Evolutionary conservation across 192 early-diverging fungal genomes (phyloP).

Genomic region (Backusella luteola): DNA sequence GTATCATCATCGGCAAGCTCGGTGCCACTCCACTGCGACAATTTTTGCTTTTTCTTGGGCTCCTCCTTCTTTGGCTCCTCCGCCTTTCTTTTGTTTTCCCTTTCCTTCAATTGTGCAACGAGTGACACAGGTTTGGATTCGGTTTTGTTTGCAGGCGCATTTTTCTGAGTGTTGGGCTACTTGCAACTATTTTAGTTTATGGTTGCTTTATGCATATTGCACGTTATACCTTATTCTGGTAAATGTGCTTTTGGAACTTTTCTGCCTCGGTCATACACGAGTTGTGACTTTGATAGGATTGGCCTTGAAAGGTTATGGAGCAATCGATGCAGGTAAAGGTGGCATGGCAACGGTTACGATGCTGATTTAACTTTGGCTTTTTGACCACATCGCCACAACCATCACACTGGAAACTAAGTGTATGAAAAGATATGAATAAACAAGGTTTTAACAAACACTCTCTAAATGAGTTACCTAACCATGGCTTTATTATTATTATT

Average conservation of each 20-base stretch:
- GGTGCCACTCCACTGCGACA: slow-evolving; percentile 28
- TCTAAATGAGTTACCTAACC: background rate
- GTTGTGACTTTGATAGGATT: slow-evolving; percentile 77
- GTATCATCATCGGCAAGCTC: slow-evolving; percentile 5
- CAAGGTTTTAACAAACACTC: background rate
- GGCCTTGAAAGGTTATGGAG: slow-evolving; percentile 75
- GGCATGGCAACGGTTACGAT: slow-evolving; percentile 81
- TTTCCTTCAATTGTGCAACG: slow-evolving; percentile 42
- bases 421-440: background rate
- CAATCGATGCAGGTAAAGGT: slow-evolving; percentile 93
- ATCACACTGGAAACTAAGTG: slow-evolving; percentile 53
- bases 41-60: slow-evolving; percentile 29
- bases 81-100: slow-evolving; percentile 32
- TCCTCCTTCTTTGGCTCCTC: slow-evolving; percentile 29
- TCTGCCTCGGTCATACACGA: slow-evolving; percentile 91
- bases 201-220: background rate
- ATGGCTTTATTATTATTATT: slow-evolving; percentile 4
- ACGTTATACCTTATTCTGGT: slow-evolving; percentile 67
- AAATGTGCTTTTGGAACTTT: slow-evolving; percentile 88
- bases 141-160: slow-evolving; percentile 15
- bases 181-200: background rate
- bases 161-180: background rate
- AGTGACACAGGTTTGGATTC: slow-evolving; percentile 31
- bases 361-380: slow-evolving; percentile 89
- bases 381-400: slow-evolving; percentile 85